A percentile compares a stretch with the other conserved stretches of the same genome.
Evolutionary conservation across 345 rosid genomes (phyloP).

Genomic region (Rhizophora mangle): DNA sequence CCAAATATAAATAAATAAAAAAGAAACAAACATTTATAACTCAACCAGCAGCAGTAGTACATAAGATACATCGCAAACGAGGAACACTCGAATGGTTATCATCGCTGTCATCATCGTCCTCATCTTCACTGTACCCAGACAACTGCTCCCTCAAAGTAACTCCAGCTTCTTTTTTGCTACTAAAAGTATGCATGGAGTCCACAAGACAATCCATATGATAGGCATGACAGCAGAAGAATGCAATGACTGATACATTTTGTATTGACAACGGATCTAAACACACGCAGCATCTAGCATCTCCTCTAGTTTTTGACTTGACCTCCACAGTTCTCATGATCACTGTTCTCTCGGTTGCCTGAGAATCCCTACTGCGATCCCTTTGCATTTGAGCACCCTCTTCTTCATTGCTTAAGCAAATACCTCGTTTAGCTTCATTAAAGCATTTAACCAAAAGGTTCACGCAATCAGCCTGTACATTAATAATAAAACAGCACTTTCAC

Average conservation of each 20-base stretch:
- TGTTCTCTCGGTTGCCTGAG: conserved; percentile 47
- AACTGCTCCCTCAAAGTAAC: conserved; percentile 27
- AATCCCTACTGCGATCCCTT: conserved; percentile 44
- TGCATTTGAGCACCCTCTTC: conserved; percentile 59
- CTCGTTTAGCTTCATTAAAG: conserved; percentile 82
- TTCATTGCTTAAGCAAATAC: conserved; percentile 62
- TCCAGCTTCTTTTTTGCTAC: conserved; percentile 33
- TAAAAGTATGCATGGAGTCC: conserved; percentile 67
- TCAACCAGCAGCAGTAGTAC: conserved; percentile 92
- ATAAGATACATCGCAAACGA: conserved; percentile 79
- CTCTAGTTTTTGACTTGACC: conserved; percentile 83
- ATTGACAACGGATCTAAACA: conserved; percentile 89
- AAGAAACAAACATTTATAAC: conserved; percentile 10
- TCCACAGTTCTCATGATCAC: conserved; percentile 48
- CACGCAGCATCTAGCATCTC: conserved; percentile 88
- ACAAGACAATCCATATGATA: conserved; percentile 77
- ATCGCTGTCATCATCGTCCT: conserved; percentile 42
- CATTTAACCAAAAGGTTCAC: conserved; percentile 86
- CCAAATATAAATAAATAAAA: not conserved
- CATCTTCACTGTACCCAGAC: conserved; percentile 40
- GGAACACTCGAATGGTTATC: conserved; percentile 41
- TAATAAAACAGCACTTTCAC: conserved; percentile 9
- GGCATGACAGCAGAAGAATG: conserved; percentile 95
- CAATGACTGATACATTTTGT: conserved; percentile 64
- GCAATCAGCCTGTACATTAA: conserved; percentile 70